Base-by-base conservation (phyloP, 176 grass and related monocot genomes). In the Carex littledalei region DNA sequence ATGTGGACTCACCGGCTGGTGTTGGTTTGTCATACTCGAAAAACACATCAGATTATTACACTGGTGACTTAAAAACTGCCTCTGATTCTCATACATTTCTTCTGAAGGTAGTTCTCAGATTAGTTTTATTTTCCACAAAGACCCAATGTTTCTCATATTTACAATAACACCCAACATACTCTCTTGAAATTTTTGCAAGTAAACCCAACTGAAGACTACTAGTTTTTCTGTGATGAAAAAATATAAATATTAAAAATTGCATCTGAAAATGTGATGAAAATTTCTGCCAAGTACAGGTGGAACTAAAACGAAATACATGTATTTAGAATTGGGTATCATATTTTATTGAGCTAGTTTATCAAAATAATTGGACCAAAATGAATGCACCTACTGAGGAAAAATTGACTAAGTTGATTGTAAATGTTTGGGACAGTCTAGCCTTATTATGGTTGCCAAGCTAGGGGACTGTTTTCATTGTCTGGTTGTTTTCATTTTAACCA, bases 1-100 rank as follows among this genome's bases (percentile, higher is more conserved):
- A 98, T 88, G 86, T 98, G 91, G 95, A 98, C 71, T 98, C 95
- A 39, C 95, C 95, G 21, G 93, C 95, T 54, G 95, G 95, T 52
- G 95, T 98, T 67, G 95, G 95, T 6, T 21, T 98, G 22, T 98
- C 95, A 10, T 98, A 98, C 78, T 93, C 95, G 0, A 87, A 67
- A 3, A 88, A 91, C 86, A 3, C 5, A 64, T 92, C 95, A 21
- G 95, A 98, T 69, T 98, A 98, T 62, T 8, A 37, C 7, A 95
- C 95, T 18, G 95, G 95, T 24, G 95, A 98, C 20, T 74, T 95
- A 22, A 90, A 98, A 78, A 98, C 95, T 47, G 95, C 95, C 3
- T 88, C 85, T 2, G 95, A 98, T 98, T 93, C 95, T 0, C 95
- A 98, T 81, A 90, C 69, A 54, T 98, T 98, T 85, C 93, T 98